Conservation (phyloP, 2,329 filamentous ascomycete genomes). For the Ramularia endophylla region DNA sequence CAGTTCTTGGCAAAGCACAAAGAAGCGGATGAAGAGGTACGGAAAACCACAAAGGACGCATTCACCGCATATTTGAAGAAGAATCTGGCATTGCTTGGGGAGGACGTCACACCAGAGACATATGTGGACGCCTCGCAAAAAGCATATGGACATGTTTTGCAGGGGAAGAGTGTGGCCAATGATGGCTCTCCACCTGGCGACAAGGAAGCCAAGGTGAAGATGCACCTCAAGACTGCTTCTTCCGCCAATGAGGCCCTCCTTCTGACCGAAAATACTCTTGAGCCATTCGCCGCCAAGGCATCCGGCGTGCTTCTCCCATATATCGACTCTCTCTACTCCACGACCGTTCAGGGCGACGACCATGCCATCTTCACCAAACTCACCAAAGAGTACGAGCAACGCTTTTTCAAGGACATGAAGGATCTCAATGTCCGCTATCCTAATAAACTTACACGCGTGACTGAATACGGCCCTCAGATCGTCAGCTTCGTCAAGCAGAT, state of each 20-base stretch:
- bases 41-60: constrained; percentile 45
- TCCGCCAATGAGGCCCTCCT: constrained; percentile 49
- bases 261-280: constrained; percentile 26
- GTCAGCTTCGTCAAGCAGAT: constrained; percentile 77
- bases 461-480: constrained; percentile 84
- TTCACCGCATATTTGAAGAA: constrained; percentile 58
- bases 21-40: constrained; percentile 39
- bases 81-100: constrained; percentile 53
- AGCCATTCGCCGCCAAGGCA: constrained; percentile 51
- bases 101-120: constrained; percentile 39
- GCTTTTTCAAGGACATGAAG: constrained; percentile 84
- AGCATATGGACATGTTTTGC: constrained; percentile 50
- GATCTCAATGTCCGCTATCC: constrained; percentile 78
- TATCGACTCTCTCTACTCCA: constrained; percentile 60
- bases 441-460: constrained; percentile 80
- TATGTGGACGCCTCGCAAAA: constrained; percentile 46
- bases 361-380: constrained; percentile 80
- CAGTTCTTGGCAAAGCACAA: constrained; percentile 57
- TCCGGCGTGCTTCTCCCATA: constrained; percentile 73
- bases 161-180: constrained; percentile 50
- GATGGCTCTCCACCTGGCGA: constrained; percentile 56
- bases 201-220: constrained; percentile 79
- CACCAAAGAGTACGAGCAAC: constrained; percentile 77
- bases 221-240: constrained; percentile 66
- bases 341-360: constrained; percentile 53